Evolutionary conservation across 2,329 filamentous ascomycete species (phyloP).

Genomic region (Lizonia empirigonia): DNA sequence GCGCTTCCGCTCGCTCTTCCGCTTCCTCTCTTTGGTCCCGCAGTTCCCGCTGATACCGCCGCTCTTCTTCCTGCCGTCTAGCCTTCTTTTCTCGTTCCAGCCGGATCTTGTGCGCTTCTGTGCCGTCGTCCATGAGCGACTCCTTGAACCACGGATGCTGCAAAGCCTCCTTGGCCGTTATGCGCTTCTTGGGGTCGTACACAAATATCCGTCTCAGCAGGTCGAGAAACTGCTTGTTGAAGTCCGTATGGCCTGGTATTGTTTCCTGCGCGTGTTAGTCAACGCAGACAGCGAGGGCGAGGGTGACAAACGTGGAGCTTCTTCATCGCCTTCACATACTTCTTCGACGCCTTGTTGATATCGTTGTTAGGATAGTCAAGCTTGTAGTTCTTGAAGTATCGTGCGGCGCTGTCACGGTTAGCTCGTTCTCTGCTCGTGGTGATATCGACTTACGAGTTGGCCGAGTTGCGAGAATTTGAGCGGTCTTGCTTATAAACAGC

Average conservation of each 20-base stretch:
- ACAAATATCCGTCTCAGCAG: conserved; percentile 68
- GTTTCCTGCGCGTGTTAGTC: conserved; percentile 58
- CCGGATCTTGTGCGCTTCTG: conserved; percentile 66
- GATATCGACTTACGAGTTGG: conserved; percentile 57
- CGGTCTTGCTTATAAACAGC: conserved; percentile 58
- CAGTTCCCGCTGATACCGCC: conserved; percentile 33
- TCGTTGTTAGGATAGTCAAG: conserved; percentile 68
- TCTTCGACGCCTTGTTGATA: conserved; percentile 66
- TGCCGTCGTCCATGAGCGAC: conserved; percentile 67
- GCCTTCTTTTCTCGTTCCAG: conserved; percentile 50
- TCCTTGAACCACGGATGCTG: conserved; percentile 72
- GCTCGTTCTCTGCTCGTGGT: not conserved
- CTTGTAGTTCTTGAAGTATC: conserved; percentile 62
- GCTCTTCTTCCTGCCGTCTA: conserved; percentile 40
- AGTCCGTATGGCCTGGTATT: conserved; percentile 63
- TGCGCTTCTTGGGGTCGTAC: conserved; percentile 68
- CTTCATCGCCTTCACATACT: conserved; percentile 73
- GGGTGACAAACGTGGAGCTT: conserved; percentile 58
- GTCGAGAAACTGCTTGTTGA: conserved; percentile 68
- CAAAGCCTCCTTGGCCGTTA: conserved; percentile 68
- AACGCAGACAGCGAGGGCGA: not conserved
- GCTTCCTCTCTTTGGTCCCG: conserved; percentile 25
- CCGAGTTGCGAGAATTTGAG: conserved; percentile 57
- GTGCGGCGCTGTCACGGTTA: conserved; percentile 41
- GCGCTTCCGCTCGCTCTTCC: conserved; percentile 4